Base-by-base conservation (phyloP, 805 yeast species). In the Isabelozyma rhagii region DNA sequence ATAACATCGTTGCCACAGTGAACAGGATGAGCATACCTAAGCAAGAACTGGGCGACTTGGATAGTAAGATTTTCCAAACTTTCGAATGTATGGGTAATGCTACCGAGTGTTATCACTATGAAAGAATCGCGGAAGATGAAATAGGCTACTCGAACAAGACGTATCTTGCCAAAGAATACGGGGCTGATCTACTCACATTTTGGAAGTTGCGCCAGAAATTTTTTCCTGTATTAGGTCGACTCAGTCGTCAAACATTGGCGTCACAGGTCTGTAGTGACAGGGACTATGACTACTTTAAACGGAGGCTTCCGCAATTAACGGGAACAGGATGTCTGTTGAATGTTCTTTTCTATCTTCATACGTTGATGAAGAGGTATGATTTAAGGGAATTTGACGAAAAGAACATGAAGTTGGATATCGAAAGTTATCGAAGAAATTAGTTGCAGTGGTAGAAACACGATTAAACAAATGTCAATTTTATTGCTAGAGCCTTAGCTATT, bases 71-170 rank as follows among this genome's bases (percentile, higher is more conserved):
- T 14, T 51, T 63, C 59, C 51, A 57, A 39, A 49, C 55, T 17
- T 66, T 66, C 50, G 57, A 63, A 42, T 66, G 69, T 47, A 57
- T 61, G 7, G 69, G 68, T 5, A 63, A 53, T 31, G 51, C 63
- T 2, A 57, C 58, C 29, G 70, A 66, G 52, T 59, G 64, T 38
- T 52, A 61, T 43, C 43, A 44, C 14, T 66, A 61, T 51, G 70
- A 66, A 50, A 58, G 64, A 5, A 56, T 58, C 9, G 57, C 58
- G 7, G 48, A 53, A 2, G 54, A 50, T 31, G 57, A 54, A 39
- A 54, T 59, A 25, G 42, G 46, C 13, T 51, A 53, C 31, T 28
- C 49, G 8, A 49, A 43, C n/a, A 27, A 40, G 10, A 11, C 55
- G 1, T 54, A 54, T 43, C 34, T 57, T 13, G 18, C 56, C 9